Conservation (phyloP, 306 rosid genomes). For the Gleditsia sinensis region DNA sequence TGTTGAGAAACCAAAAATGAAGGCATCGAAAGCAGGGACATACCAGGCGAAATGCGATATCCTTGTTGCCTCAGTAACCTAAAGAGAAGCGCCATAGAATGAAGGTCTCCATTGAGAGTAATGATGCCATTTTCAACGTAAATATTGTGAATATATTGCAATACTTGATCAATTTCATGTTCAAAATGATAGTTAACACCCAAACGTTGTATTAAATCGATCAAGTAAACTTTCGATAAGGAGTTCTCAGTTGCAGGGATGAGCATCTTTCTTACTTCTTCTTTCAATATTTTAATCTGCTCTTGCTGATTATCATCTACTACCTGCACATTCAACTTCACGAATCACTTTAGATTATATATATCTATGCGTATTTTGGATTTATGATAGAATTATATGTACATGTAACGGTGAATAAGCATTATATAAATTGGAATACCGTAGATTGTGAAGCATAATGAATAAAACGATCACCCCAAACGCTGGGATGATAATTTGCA, state of each 20-base stretch:
- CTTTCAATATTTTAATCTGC: conserved; percentile 14
- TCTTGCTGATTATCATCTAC: not conserved
- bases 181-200: not conserved
- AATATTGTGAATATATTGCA: not conserved
- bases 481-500: not conserved
- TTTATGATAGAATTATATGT: no score
- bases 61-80: no score
- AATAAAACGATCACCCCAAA: not conserved
- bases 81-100: no score
- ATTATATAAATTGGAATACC: not conserved
- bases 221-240: not conserved
- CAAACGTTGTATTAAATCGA: conserved; percentile 13
- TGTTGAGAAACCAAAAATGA: no score
- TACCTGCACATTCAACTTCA: not conserved
- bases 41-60: no score
- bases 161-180: not conserved
- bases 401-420: no score
- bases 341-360: no score
- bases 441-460: not conserved
- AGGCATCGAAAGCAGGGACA: no score
- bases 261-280: conserved; percentile 28
- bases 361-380: no score
- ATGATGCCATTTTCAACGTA: not conserved
- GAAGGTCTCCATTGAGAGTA: no score
- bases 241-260: not conserved